Percentiles rank a stretch among this genome's conserved stretches.
These are phyloP conservation scores for Choanephora cucurbitarum DNA, from an alignment of 371 early-diverging fungal genomes.

Conservation along the genomic window DNA sequence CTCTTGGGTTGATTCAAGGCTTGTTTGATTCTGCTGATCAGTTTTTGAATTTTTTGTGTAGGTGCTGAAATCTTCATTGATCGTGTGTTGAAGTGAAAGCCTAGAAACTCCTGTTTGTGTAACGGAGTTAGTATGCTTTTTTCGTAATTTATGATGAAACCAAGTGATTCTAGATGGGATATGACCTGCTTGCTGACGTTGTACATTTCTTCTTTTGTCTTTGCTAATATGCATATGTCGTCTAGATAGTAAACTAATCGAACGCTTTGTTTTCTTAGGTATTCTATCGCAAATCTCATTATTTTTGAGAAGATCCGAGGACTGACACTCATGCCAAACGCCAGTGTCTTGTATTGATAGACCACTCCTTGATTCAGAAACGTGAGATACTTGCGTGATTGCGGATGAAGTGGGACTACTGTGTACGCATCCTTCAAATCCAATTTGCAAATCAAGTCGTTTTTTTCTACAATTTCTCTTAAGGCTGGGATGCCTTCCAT, in stretches of 20 bases:
- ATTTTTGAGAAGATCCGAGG: too few relatives aligned
- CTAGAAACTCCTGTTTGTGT: conserved; percentile 15
- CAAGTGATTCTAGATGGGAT: conserved; percentile 3
- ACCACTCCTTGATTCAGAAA: conserved; percentile 9
- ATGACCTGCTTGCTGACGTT: background rate
- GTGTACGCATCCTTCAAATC: too few relatives aligned
- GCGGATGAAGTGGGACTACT: conserved; percentile 5
- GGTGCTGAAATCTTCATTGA: conserved; percentile 3
- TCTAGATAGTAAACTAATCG: conserved; percentile 17
- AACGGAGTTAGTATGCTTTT: conserved; percentile 13
- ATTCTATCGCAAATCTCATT: conserved; percentile 8
- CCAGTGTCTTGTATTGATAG: conserved; percentile 17
- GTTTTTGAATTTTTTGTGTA: background rate
- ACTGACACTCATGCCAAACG: conserved; percentile 13
- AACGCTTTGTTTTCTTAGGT: conserved; percentile 1
- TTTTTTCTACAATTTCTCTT: too few relatives aligned
- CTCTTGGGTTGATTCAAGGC: background rate
- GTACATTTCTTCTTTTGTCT: conserved; percentile 1
- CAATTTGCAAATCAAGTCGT: too few relatives aligned
- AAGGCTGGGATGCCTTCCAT: too few relatives aligned
- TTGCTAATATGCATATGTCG: conserved; percentile 12
- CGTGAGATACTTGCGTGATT: conserved; percentile 6
- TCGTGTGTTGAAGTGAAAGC: conserved; percentile 13
- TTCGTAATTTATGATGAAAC: conserved; percentile 11
- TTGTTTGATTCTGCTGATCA: background rate